These are phyloP conservation scores for Erigeron philadelphicus DNA, from an alignment of 140 eudicot species.

Conservation along the genomic window DNA sequence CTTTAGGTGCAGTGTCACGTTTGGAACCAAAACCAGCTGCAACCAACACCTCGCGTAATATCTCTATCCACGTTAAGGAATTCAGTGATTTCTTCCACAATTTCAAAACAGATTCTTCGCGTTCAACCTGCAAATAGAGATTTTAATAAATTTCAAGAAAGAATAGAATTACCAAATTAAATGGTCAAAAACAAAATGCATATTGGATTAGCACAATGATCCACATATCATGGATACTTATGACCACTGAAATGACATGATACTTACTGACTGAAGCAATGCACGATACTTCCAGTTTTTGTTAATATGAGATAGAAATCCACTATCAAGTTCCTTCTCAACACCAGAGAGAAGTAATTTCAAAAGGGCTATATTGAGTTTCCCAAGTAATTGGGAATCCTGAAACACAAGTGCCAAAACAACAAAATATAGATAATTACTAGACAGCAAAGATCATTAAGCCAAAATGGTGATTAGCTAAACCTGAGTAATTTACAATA, in stretches of 20 bases:
- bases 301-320: conserved; percentile 37
- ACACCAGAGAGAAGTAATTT: conserved; percentile 62
- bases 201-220: neutral
- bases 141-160: neutral
- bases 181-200: conserved; percentile 10
- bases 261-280: conserved; percentile 66
- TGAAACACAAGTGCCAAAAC: conserved; percentile 29
- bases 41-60: conserved; percentile 71
- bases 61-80: conserved; percentile 83
- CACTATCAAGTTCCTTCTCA: conserved; percentile 57
- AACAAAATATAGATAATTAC: conserved; percentile 10
- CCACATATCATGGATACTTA: neutral
- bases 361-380: conserved; percentile 60
- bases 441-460: conserved; percentile 17
- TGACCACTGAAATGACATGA: neutral
- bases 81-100: conserved; percentile 73
- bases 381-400: conserved; percentile 80
- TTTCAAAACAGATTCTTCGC: conserved; percentile 35
- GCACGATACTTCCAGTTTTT: conserved; percentile 66
- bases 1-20: conserved; percentile 35
- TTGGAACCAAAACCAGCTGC: conserved; percentile 93
- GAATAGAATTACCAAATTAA: neutral
- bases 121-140: conserved; percentile 54
- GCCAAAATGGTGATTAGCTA: conserved; percentile 10
- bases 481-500: conserved; percentile 14